Evolutionary conservation across 805 yeast genomes (phyloP), one percentile per base, ranked within the genome.

Genomic region (Candida hungchunana): DNA sequence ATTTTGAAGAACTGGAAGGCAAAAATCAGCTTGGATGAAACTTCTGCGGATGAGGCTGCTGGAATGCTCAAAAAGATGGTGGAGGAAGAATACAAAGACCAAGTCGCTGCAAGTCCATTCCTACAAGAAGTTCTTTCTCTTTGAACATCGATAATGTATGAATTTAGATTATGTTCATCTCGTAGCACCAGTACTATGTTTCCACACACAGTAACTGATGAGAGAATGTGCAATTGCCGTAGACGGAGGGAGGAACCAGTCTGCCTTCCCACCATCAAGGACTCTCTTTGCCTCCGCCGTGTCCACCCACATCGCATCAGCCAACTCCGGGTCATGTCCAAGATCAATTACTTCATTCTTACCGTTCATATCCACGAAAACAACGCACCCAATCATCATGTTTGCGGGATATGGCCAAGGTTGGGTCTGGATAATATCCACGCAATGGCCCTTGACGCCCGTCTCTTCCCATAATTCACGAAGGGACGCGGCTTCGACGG

Each of bases 401-500:
- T 82, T 87, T 0, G 86, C 88, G 1, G 97, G 97, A 59, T 79
- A 90, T 13, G 98, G 98, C 98, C 98, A 90, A 4, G 98, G 97
- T 62, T 90, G 97, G 10, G 93, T 75, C 49, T 77, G 67, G 16
- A 81, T 61, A 35, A 90, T 70, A 34, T 68, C 60, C 19, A 90
- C 82, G 19, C 70, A 58, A 4, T 60, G 46, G 35, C 77, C 78
- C 35, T 62, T 69, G 23, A 87, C 82, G 7, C 98, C 98, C 5
- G 97, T 81, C 59, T 90, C 98, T 58, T 90, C 98, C 87, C 93
- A 89, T 20, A 85, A 82, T 58, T 90, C 98, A 44, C 98, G 68
- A 29, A 79, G 66, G 16, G 90, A 83, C 10, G 96, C 93, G 31
- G 77, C 80, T 59, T 90, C 97, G 15, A 90, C 77, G 2, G 94